Conservation (phyloP, 2,329 filamentous ascomycete genomes). For the Rutstroemia sydowiana region DNA sequence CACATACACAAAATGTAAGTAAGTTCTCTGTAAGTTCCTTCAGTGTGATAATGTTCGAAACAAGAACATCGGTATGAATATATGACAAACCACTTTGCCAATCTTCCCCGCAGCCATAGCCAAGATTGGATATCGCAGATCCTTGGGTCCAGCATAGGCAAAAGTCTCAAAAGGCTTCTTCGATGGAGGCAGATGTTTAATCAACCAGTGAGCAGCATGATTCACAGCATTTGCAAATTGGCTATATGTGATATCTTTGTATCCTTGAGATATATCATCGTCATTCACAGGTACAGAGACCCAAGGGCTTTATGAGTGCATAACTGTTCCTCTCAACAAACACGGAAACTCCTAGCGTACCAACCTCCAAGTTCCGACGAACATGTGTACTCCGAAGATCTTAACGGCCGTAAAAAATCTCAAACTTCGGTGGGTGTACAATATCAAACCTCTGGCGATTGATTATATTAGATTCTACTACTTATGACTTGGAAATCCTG, state of each 20-base stretch:
- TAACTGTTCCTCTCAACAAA: background rate
- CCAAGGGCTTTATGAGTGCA: background rate
- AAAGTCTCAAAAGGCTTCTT: background rate
- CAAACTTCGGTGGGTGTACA: no score
- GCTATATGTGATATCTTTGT: background rate
- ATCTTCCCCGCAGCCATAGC: constrained; percentile 3
- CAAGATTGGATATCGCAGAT: background rate
- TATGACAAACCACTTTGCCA: background rate
- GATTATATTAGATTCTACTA: no score
- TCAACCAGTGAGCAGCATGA: constrained; percentile 1
- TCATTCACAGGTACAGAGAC: background rate
- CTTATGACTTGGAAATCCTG: no score
- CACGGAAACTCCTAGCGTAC: no score
- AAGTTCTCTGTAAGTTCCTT: background rate
- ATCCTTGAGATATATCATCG: background rate
- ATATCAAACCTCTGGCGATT: no score
- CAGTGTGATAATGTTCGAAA: background rate
- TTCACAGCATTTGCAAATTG: background rate
- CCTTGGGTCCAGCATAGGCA: constrained; percentile 1
- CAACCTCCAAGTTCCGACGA: no score
- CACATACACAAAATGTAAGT: background rate
- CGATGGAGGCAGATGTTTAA: background rate
- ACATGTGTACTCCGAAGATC: no score
- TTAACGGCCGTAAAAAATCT: no score
- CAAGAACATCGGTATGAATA: background rate